Evolutionary conservation across 441 rosid genomes (phyloP).

Genomic region (Euphorbia schlechtendalii): DNA sequence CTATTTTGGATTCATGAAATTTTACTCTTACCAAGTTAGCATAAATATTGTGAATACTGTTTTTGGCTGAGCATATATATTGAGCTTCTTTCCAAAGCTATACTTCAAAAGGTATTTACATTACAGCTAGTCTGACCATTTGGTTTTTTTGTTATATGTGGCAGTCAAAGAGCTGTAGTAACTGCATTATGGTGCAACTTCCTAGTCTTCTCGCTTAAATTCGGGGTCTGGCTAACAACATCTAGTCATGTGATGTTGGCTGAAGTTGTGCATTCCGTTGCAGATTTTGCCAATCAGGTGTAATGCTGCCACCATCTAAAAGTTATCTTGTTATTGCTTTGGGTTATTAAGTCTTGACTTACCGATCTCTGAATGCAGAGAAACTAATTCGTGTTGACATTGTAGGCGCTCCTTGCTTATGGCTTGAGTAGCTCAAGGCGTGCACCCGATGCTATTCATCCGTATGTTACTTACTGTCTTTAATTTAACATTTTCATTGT

Average conservation of each 20-base stretch:
- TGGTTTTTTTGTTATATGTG: conserved; percentile 17
- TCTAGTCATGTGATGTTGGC: conserved; percentile 97
- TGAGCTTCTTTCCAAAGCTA: neutral
- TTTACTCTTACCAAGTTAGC: neutral
- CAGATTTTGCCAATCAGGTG: conserved; percentile 98
- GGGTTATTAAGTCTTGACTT: conserved; percentile 11
- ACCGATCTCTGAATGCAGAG: conserved; percentile 23
- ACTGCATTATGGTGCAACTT: conserved; percentile 97
- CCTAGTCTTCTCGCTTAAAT: conserved; percentile 90
- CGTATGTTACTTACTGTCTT: conserved; percentile 43
- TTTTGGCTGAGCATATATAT: neutral
- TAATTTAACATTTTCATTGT: neutral
- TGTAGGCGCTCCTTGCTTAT: conserved; percentile 94
- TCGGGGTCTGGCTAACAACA: conserved; percentile 83
- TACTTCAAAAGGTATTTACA: neutral
- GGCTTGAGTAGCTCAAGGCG: conserved; percentile 98
- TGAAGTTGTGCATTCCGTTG: conserved; percentile 87
- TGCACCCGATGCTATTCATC: conserved; percentile 98
- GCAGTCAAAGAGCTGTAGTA: conserved; percentile 91
- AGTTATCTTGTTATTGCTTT: neutral
- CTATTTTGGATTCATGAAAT: neutral
- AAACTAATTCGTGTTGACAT: conserved; percentile 37
- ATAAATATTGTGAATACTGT: neutral
- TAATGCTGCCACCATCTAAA: conserved; percentile 3
- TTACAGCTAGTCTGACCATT: conserved; percentile 5